A percentile compares a stretch with the other conserved stretches of the same genome.
phyloP scores from a whole-genome alignment of 73 alveolate genomes.

The Paramecium tetraurelia region DNA sequence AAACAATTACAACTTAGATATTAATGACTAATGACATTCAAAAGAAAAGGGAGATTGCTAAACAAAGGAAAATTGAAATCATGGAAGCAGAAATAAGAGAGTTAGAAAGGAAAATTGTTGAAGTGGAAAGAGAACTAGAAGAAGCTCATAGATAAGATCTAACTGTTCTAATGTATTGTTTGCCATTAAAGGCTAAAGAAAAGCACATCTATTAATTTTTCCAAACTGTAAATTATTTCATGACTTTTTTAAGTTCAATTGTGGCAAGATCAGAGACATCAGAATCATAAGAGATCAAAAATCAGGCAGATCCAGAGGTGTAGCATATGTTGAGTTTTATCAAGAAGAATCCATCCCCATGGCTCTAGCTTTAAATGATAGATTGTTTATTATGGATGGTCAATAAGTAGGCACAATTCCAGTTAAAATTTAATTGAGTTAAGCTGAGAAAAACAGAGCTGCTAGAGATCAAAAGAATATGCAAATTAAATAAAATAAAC shows the following conservation, averaged over 20 bases:
- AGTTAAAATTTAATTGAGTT: conserved; percentile 84
- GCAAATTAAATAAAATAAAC: conserved; percentile 79
- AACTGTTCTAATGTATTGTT: conserved; percentile 87
- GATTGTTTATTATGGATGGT: conserved; percentile 79
- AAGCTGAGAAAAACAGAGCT: conserved; percentile 96
- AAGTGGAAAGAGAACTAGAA: conserved; percentile 76
- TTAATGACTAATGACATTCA: background rate
- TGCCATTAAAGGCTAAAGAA: conserved; percentile 87
- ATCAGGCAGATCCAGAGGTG: conserved; percentile 92
- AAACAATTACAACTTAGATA: background rate
- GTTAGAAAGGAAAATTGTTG: conserved; percentile 54
- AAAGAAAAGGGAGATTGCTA: conserved; percentile 27
- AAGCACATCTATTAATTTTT: conserved; percentile 90
- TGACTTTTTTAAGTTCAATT: conserved; percentile 3
- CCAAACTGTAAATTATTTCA: conserved; percentile 66
- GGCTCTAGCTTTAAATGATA: conserved; percentile 86
- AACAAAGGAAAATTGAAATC: conserved; percentile 28
- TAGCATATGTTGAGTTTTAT: conserved; percentile 96
- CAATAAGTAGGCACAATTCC: conserved; percentile 65
- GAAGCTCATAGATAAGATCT: conserved; percentile 95
- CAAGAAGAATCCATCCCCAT: conserved; percentile 89
- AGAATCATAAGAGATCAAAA: conserved; percentile 90
- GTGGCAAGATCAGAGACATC: conserved; percentile 92
- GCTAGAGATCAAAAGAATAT: conserved; percentile 80
- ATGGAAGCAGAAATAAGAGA: conserved; percentile 45